Evolutionary conservation across 2,329 filamentous ascomycete genomes (phyloP), one percentile per base, ranked within the genome.

Genomic region (Pseudodiploospora longispora): DNA sequence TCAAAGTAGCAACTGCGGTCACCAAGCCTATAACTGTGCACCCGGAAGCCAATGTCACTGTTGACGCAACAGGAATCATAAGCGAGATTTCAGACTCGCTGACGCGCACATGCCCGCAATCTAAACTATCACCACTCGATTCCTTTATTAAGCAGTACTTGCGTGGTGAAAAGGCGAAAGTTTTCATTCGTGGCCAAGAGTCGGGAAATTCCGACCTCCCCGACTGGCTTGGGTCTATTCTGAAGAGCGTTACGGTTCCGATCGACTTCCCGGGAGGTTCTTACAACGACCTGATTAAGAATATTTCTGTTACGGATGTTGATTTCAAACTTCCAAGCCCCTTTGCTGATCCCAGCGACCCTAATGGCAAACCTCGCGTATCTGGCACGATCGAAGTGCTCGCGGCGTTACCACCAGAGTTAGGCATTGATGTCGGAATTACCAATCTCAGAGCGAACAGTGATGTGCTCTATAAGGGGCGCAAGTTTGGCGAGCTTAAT

Each of bases 291-390:
- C 68, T 95, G 10, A 85, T 98, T 59, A 84, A 83, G 53, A 91
- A 93, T 54, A 96, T 97, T 59, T 85, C 88, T 27, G 69, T 97
- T 52, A 80, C 82, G 2, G 78, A 96, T 58, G 87, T 94, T 35
- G 81, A 94, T 55, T 95, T 98, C 62, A 80, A 78, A 40, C 69
- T 98, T 38, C 93, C 93, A 1, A 80, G 89, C 55, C 85, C 87
- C 1, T 78, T 83, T 55, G 87, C 88, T 3, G 81, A 89, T 12
- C 86, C 87, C 0, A 78, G 76, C 46, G 79, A 82, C 8, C 85
- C 87, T 0, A 79, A 83, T 41, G 74, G 84, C 4, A 78, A 84
- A 43, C 89, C 90, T 7, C 82, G 78, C 43, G 82, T 98, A 10
- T 95, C 88, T 30, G 90, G 90, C 3, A 82, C 83, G 19, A 84